phyloP scores from a whole-genome alignment of 2,329 filamentous ascomycete species.

The Neonectria punicea region DNA sequence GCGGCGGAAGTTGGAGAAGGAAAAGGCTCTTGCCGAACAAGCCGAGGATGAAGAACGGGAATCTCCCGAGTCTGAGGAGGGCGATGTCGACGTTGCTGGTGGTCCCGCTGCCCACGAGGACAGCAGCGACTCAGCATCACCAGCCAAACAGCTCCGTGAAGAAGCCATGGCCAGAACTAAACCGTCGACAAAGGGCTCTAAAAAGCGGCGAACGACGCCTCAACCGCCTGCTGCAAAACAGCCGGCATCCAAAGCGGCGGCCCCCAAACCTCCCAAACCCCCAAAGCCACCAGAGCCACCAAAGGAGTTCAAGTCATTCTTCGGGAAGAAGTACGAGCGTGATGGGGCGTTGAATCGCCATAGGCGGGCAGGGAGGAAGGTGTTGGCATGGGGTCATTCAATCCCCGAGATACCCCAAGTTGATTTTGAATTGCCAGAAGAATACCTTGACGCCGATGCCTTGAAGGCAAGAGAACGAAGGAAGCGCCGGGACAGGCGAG shows the following conservation, averaged over 20 bases:
- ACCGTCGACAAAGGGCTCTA: slow-evolving; percentile 50
- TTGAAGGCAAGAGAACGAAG: slow-evolving; percentile 70
- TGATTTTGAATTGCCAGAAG: slow-evolving; percentile 81
- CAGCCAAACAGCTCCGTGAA: slow-evolving; percentile 78
- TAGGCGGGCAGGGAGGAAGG: slow-evolving; percentile 74
- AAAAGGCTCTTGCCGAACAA: slow-evolving; percentile 59
- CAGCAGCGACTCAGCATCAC: slow-evolving; percentile 55
- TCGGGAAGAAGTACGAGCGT: slow-evolving; percentile 80
- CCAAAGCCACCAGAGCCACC: slow-evolving; percentile 52
- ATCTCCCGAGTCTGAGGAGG: slow-evolving; percentile 34
- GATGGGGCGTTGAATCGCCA: slow-evolving; percentile 80
- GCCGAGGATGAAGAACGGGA: slow-evolving; percentile 47
- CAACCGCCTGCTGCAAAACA: slow-evolving; percentile 36
- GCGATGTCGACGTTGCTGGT: slow-evolving; percentile 53
- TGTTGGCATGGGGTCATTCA: slow-evolving; percentile 83
- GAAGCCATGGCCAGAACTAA: slow-evolving; percentile 71
- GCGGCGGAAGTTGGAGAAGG: slow-evolving; percentile 79
- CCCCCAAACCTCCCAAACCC: slow-evolving; percentile 36
- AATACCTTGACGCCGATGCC: slow-evolving; percentile 66
- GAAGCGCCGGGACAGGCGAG: slow-evolving; percentile 68
- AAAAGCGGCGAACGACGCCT: slow-evolving; percentile 44
- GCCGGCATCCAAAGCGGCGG: slow-evolving; percentile 6
- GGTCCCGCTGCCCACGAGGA: slow-evolving; percentile 66
- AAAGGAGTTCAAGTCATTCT: slow-evolving; percentile 87
- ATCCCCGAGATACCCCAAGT: slow-evolving; percentile 76